Evolutionary conservation across 768 basidiomycete species (phyloP).

Genomic region (Lepiota venenata): DNA sequence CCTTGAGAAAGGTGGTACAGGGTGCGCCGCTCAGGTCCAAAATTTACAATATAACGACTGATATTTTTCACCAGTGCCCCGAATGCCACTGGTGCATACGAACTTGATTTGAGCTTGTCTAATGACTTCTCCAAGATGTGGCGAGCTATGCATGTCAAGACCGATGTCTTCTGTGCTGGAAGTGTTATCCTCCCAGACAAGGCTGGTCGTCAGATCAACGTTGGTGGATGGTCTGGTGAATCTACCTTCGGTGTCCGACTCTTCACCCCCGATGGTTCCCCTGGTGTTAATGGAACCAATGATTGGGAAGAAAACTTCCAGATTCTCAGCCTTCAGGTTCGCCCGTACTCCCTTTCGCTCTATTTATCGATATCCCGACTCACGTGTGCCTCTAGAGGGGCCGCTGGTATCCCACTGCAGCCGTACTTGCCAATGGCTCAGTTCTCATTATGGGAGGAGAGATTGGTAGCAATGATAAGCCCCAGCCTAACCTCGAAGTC

Average conservation of each 20-base stretch:
- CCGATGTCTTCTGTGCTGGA: conserved; percentile 80
- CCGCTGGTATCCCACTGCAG: conserved; percentile 71
- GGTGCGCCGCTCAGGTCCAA: conserved; percentile 25
- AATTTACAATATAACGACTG: neutral
- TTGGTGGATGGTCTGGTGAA: conserved; percentile 67
- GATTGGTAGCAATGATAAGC: conserved; percentile 60
- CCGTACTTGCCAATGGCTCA: conserved; percentile 70
- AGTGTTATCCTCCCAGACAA: conserved; percentile 75
- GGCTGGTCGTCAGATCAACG: conserved; percentile 59
- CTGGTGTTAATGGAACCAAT: conserved; percentile 69
- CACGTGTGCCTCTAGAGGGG: conserved; percentile 36
- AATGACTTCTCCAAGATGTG: conserved; percentile 51
- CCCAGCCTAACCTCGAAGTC: conserved; percentile 69
- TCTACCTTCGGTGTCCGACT: conserved; percentile 74
- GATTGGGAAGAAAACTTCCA: conserved; percentile 77
- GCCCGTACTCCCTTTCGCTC: conserved; percentile 9
- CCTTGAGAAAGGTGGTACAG: conserved; percentile 71
- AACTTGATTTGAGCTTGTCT: conserved; percentile 62
- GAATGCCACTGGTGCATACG: conserved; percentile 78
- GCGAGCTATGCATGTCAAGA: conserved; percentile 73
- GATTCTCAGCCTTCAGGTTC: conserved; percentile 58
- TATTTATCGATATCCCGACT: neutral
- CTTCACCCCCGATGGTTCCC: conserved; percentile 64
- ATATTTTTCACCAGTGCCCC: conserved; percentile 29
- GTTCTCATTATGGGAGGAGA: conserved; percentile 76